Conservation (phyloP, 345 rosid species). For the Aegle marmelos region DNA sequence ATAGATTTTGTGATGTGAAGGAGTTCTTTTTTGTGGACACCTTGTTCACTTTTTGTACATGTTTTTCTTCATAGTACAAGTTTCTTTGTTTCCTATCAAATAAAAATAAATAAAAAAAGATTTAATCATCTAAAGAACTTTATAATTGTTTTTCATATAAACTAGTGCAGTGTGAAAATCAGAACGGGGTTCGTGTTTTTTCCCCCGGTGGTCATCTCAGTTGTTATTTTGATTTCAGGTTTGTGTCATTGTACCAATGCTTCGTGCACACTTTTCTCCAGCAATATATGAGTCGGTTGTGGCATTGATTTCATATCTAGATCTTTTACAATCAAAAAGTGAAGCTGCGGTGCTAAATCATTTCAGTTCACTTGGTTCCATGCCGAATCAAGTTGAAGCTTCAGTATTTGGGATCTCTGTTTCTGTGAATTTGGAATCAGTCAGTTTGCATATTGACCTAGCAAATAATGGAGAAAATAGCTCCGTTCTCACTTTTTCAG, state of each 20-base stretch:
- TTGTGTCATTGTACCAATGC: constrained; percentile 32
- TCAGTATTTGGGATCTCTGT: constrained; percentile 47
- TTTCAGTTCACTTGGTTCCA: constrained; percentile 16
- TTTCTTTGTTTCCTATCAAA: no score
- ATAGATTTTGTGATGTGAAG: no score
- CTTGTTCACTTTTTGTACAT: no score
- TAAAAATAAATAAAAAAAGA: no score
- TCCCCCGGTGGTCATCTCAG: neutral
- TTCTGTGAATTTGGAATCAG: constrained; percentile 43
- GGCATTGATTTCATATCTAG: constrained; percentile 52
- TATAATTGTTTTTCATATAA: neutral
- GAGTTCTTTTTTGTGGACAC: no score
- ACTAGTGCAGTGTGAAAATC: neutral
- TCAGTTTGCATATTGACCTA: constrained; percentile 55
- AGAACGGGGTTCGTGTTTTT: neutral
- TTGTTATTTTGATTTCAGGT: constrained; percentile 56
- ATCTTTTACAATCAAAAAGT: constrained; percentile 36
- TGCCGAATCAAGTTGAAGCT: constrained; percentile 25
- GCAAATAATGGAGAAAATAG: constrained; percentile 65
- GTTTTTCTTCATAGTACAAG: no score
- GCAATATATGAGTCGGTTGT: constrained; percentile 45
- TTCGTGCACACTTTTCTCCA: constrained; percentile 54
- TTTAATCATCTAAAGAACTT: neutral
- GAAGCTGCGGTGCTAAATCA: constrained; percentile 16
- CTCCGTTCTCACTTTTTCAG: constrained; percentile 42